Conservation (phyloP, 805 yeast species). For the Yarrowia yakushimensis region DNA sequence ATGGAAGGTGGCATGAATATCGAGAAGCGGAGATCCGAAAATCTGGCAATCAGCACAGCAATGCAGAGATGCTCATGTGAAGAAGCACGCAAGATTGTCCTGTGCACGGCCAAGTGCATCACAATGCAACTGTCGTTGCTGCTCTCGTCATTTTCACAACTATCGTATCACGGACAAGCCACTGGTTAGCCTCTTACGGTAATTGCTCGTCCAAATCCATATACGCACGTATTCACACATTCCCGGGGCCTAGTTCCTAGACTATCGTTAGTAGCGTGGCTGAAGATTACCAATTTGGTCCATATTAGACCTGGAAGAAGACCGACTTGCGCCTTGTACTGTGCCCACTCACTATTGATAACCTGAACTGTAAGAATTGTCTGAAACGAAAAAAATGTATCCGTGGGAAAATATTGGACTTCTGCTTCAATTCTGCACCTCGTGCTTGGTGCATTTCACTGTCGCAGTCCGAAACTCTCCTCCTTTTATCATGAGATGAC, state of each 20-base stretch:
- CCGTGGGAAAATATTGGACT: neutral
- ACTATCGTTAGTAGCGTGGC: neutral
- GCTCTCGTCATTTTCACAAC: no score
- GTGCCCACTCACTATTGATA: neutral
- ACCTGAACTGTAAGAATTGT: neutral
- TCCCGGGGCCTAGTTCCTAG: neutral
- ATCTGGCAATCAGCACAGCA: neutral
- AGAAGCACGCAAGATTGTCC: no score
- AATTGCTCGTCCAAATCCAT: no score
- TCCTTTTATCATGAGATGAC: neutral
- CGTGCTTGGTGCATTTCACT: neutral
- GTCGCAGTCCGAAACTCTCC: neutral
- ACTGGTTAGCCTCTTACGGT: no score
- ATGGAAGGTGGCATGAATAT: conserved; percentile 12
- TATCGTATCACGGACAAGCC: no score
- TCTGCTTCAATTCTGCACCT: neutral
- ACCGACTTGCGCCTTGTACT: neutral
- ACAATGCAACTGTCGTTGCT: neutral
- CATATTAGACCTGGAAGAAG: conserved; percentile 1
- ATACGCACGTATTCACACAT: neutral
- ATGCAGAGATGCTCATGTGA: no score
- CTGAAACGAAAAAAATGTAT: neutral
- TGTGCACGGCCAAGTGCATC: no score
- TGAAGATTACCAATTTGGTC: conserved; percentile 1
- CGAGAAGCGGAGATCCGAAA: conserved; percentile 10